These are phyloP conservation scores for Cokeromyces recurvatus DNA, from an alignment of 371 early-diverging fungal species.

Conservation along the genomic window DNA sequence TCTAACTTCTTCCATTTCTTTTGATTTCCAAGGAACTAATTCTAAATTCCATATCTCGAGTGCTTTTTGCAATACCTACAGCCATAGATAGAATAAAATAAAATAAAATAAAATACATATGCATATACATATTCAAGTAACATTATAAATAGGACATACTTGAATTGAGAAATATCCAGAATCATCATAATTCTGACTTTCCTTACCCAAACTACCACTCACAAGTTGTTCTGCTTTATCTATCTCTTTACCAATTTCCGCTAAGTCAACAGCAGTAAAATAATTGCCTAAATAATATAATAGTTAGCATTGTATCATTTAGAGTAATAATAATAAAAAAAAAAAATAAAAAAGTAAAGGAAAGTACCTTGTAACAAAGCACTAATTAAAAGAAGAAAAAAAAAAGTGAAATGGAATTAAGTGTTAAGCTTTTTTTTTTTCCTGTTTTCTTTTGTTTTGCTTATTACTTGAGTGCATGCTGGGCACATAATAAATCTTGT, in stretches of 20 bases:
- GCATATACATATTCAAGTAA: too few relatives aligned
- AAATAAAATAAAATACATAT: too few relatives aligned
- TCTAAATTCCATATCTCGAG: conserved; percentile 64
- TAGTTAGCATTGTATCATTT: background rate
- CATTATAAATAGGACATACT: conserved; percentile 20
- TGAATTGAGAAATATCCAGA: conserved; percentile 79
- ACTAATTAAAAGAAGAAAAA: conserved; percentile 14
- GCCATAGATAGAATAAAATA: too few relatives aligned
- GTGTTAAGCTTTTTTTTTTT: background rate
- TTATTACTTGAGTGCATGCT: conserved; percentile 63
- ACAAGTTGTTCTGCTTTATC: conserved; percentile 42
- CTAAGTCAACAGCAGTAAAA: conserved; percentile 72
- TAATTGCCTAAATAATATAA: conserved; percentile 36
- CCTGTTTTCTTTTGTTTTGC: background rate
- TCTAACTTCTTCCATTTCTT: conserved; percentile 39
- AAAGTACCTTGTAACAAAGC: conserved; percentile 59
- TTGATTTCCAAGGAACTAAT: conserved; percentile 53
- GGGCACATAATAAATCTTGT: conserved; percentile 74
- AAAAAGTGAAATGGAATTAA: too few relatives aligned
- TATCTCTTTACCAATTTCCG: conserved; percentile 57
- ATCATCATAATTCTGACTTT: conserved; percentile 72
- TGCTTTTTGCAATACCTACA: conserved; percentile 60
- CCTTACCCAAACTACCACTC: conserved; percentile 16
- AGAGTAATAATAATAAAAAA: too few relatives aligned
- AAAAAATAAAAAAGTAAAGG: too few relatives aligned